Base-by-base conservation (phyloP, 768 basidiomycete species). In the Lactarius pseudohatsudake region DNA sequence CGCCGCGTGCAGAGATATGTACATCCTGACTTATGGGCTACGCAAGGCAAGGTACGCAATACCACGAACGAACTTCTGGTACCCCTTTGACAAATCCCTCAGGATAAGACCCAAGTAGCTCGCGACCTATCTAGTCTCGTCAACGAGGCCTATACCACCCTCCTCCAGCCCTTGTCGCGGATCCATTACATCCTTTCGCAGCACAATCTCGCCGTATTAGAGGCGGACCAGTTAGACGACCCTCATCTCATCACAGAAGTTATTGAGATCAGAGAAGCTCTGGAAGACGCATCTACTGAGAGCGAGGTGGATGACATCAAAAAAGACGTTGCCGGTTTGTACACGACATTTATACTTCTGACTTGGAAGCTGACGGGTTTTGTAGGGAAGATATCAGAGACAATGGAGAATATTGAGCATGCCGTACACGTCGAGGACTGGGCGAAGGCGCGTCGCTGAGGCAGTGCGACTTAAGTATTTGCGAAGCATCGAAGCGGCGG, bases 1-100 rank as follows among this genome's bases (percentile, higher is more conserved):
- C 79, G 90, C 40, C 78, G 82, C 56, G 85, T 90, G 3, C 95
- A 96, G 73, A 81, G 86, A 26, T 78, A 85, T 26, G 87, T 92
- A 60, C 95, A 98, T 79, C 95, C 95, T 0, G 95, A 98, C 75
- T 81, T 86, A 15, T 96, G 91, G 89, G 83, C 86, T 40, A 83
- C 85, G 36, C 82, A 84, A 72, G 86, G 86, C 64, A 76, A 82
- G 66, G 91, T 90, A 69, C 61, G 76, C 26, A 15, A 36, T 36
- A 7, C 5, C 30, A 54, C 13, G 3, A 20, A 16, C 13, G 22
- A n/a, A 13, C 26, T 34, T 50, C 10, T 13, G 18, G 20, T 20
- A 10, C 26, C 9, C 36, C 62, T 61, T 22, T 56, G 11, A 20
- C 28, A 64, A 26, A 11, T 40, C 45, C n/a, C 55, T 62, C 18